A percentile compares a stretch with the other conserved stretches of the same genome.
Conservation (phyloP, 202 grass and related monocot genomes). For the Cymbopogon flexuosus region DNA sequence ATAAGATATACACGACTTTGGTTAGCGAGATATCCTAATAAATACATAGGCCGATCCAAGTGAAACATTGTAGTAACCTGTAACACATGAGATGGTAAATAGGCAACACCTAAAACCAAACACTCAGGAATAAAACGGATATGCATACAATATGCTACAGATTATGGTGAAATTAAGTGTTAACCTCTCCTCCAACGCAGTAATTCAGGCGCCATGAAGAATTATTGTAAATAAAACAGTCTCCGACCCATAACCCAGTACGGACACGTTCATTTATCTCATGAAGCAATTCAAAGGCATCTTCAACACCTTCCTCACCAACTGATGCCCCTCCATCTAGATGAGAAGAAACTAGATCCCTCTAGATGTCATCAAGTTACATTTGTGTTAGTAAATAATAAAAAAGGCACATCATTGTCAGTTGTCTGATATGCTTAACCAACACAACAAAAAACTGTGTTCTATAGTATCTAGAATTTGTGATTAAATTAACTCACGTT, state of each 20-base stretch:
- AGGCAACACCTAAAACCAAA: not conserved
- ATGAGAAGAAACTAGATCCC: constrained; percentile 59
- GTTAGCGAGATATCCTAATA: constrained; percentile 60
- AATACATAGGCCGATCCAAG: constrained; percentile 70
- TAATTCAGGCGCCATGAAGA: constrained; percentile 62
- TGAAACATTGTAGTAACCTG: constrained; percentile 72
- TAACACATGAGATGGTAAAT: constrained; percentile 1
- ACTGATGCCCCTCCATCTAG: constrained; percentile 53
- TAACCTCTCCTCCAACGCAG: constrained; percentile 66
- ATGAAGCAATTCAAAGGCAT: constrained; percentile 74
- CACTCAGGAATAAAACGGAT: not conserved
- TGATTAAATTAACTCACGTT: constrained; percentile 53
- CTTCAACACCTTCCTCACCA: constrained; percentile 63
- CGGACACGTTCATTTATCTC: constrained; percentile 66
- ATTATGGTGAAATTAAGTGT: constrained; percentile 3
- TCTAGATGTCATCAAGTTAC: constrained; percentile 33
- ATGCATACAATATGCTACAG: not conserved
- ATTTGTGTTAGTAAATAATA: constrained; percentile 5
- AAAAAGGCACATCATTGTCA: not conserved
- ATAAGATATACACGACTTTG: constrained; percentile 72
- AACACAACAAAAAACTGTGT: not conserved
- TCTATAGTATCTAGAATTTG: not conserved
- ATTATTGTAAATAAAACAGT: constrained; percentile 76
- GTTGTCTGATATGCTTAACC: not conserved
- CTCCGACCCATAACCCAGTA: constrained; percentile 58